Evolutionary conservation across 805 yeast genomes (phyloP).

Genomic region (Ogataea paraovalis): DNA sequence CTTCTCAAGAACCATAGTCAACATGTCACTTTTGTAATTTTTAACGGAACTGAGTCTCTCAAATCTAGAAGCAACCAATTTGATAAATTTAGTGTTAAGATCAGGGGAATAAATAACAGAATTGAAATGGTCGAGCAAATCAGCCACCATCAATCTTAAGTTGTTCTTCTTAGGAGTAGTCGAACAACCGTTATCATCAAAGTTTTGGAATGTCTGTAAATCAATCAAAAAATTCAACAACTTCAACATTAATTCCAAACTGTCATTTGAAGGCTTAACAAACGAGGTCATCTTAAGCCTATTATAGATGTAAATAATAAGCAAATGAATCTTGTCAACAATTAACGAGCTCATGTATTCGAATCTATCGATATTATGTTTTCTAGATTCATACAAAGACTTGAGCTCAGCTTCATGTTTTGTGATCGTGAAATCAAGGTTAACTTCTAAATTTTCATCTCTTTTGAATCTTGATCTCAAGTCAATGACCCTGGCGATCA

Average conservation of each 20-base stretch:
- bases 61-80: conserved; percentile 11
- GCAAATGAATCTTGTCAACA: conserved; percentile 7
- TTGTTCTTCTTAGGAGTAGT: conserved; percentile 7
- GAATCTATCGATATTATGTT: conserved; percentile 5
- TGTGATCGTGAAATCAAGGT: conserved; percentile 5
- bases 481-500: conserved; percentile 6
- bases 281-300: conserved; percentile 10
- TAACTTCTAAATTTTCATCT: conserved; percentile 6
- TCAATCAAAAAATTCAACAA: conserved; percentile 11
- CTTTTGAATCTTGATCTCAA: conserved; percentile 7
- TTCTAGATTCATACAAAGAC: conserved; percentile 8
- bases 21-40: conserved; percentile 3
- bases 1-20: conserved; percentile 6
- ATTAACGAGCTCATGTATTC: conserved; percentile 7
- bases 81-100: conserved; percentile 4
- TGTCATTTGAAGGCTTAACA: conserved; percentile 7
- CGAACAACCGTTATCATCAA: conserved; percentile 1
- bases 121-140: conserved; percentile 12
- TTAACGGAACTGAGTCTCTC: conserved; percentile 5
- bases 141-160: conserved; percentile 9
- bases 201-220: conserved; percentile 3
- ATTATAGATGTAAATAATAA: conserved; percentile 12
- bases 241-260: conserved; percentile 10
- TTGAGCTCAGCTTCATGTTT: conserved; percentile 9
- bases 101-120: conserved; percentile 7